Evolutionary conservation across 73 alveolate species (phyloP).

Genomic region (Paramecium octaurelia): DNA sequence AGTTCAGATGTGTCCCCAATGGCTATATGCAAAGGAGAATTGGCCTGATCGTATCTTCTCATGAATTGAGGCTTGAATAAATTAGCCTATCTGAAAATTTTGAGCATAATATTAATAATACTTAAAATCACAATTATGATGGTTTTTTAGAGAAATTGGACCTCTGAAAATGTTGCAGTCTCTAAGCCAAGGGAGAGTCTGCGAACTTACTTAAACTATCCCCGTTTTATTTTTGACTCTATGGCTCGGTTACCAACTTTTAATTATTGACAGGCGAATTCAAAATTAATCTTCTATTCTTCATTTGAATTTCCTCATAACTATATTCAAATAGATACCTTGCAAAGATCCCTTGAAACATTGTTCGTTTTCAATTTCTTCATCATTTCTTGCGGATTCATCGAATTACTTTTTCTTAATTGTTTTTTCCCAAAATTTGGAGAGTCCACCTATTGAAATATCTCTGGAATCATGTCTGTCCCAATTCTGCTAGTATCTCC

Average conservation of each 20-base stretch:
- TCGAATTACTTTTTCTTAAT: not conserved
- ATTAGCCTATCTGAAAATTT: not conserved
- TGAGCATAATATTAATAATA: not conserved
- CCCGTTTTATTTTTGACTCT: not conserved
- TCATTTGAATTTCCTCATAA: not conserved
- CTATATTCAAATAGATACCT: not conserved
- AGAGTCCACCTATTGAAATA: not conserved
- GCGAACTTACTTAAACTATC: not conserved
- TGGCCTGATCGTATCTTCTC: slow-evolving; percentile 57
- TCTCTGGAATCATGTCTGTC: not conserved
- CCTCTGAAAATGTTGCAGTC: not conserved
- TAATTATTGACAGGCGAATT: not conserved
- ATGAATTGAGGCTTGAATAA: slow-evolving; percentile 7
- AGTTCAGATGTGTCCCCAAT: slow-evolving; percentile 31
- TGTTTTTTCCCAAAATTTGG: not conserved
- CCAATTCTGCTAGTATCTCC: not conserved
- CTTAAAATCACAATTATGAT: not conserved
- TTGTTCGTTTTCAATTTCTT: not conserved
- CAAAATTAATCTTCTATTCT: not conserved
- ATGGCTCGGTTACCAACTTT: not conserved
- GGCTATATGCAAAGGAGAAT: slow-evolving; percentile 61
- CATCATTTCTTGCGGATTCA: not conserved
- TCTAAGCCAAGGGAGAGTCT: not conserved
- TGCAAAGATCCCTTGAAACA: not conserved
- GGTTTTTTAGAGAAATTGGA: not conserved